phyloP scores from a whole-genome alignment of 2,329 filamentous ascomycete genomes.

The Fusarium secorum region DNA sequence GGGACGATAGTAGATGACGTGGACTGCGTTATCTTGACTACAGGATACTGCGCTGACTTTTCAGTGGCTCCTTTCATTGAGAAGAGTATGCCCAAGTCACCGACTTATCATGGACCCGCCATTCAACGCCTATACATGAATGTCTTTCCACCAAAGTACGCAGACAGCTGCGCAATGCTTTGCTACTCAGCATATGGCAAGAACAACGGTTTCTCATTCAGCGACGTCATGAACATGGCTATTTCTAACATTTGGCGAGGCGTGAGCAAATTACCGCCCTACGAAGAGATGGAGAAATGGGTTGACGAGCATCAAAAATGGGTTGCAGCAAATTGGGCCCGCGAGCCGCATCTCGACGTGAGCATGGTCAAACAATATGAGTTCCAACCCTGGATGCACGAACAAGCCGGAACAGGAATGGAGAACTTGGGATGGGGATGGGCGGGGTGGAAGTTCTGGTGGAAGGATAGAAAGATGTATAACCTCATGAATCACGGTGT shows the following conservation, averaged over 20 bases:
- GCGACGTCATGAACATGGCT: constrained; percentile 29
- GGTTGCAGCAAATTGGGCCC: constrained; percentile 3
- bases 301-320: constrained; percentile 17
- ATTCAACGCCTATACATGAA: constrained; percentile 20
- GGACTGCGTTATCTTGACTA: constrained; percentile 17
- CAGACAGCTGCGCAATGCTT: constrained; percentile 14
- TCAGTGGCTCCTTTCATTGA: constrained; percentile 15
- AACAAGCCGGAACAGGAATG: constrained; percentile 52
- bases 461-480: constrained; percentile 48
- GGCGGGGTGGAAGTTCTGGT: constrained; percentile 54
- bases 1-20: constrained; percentile 11
- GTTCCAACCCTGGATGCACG: constrained; percentile 48
- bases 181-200: constrained; percentile 26
- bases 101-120: background rate
- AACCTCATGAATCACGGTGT: constrained; percentile 50
- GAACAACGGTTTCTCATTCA: constrained; percentile 25
- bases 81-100: background rate
- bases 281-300: constrained; percentile 18
- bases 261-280: background rate
- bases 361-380: constrained; percentile 44
- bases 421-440: constrained; percentile 52
- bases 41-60: constrained; percentile 6
- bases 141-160: constrained; percentile 15
- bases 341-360: constrained; percentile 9
- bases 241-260: constrained; percentile 24